Base-by-base conservation (phyloP, 129 eudicot species). In the Flaveria ramosissima region DNA sequence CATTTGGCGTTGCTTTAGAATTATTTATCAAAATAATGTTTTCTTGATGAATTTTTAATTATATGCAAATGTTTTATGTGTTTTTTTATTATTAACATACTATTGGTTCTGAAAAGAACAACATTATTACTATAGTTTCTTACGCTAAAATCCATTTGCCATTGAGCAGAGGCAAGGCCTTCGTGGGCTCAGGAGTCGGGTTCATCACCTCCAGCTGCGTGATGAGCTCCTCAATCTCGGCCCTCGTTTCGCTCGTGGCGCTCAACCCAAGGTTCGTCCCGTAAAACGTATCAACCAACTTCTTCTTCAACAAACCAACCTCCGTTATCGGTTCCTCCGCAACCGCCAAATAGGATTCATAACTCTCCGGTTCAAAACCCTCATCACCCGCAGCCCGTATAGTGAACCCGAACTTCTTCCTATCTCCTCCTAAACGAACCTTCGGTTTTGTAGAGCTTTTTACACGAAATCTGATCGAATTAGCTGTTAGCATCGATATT, bases 111-210 rank as follows among this genome's bases (percentile, higher is more conserved):
- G 41, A 36, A 36, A 36, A 36, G 41, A 36, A 36, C 41, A 4
- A 6, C 1, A 5, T 5, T 4, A 1, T 36, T 36, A 30, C 36
- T 30, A 36, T 36, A 36, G 41, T 6, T 53, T 81, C 92, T 78
- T 78, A 90, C 98, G 95, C 92, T 26, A 93, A 87, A 68, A 90
- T 90, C 98, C 98, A 93, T 77, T 93, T 93, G 71, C 95, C 98
- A 42, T 93, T 90, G 71, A 93, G 92, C 7, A 88, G 84, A 63
- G 88, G 15, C 72, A 93, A 63, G 62, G 96, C 96, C 45, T 90
- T 85, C 13, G 95, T 90, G 1, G 96, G 98, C 2, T 87, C 94
- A 26, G 95, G 95, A 55, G 90, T 93, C 0, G 96, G 96, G 45
- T 93, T 90, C 77, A 77, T 88, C 9, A 94, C 88, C 85, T 93